Evolutionary conservation across 2,329 filamentous ascomycete species (phyloP).

Genomic region (Bipolaris oryzae): DNA sequence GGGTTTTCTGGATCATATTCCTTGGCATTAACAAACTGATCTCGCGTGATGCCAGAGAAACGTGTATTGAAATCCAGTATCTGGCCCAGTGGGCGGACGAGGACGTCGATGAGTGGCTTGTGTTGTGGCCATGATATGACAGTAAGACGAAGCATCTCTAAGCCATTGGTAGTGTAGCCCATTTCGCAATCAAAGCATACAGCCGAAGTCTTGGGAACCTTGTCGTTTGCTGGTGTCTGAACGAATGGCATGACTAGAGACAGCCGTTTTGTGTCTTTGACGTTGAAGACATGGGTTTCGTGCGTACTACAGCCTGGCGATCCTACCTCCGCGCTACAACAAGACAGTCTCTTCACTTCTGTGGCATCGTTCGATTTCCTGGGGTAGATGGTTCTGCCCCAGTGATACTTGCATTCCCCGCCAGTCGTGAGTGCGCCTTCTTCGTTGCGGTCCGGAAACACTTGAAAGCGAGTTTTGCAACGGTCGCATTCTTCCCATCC

Average conservation of each 20-base stretch:
- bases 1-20: slow-evolving; percentile 37
- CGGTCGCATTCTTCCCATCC: slow-evolving; percentile 91
- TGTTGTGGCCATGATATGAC: slow-evolving; percentile 85
- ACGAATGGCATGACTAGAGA: slow-evolving; percentile 80
- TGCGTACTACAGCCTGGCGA: slow-evolving; percentile 77
- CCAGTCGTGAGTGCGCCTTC: slow-evolving; percentile 78
- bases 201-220: slow-evolving; percentile 56
- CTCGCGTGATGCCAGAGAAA: slow-evolving; percentile 83
- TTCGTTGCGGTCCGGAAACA: slow-evolving; percentile 83
- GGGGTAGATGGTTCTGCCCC: slow-evolving; percentile 67
- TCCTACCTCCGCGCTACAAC: slow-evolving; percentile 78
- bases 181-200: slow-evolving; percentile 97
- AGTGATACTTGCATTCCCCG: slow-evolving; percentile 81
- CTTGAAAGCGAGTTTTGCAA: slow-evolving; percentile 84
- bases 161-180: slow-evolving; percentile 87
- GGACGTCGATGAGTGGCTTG: slow-evolving; percentile 76
- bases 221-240: slow-evolving; percentile 71
- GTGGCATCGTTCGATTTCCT: slow-evolving; percentile 59
- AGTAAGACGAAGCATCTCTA: slow-evolving; percentile 89
- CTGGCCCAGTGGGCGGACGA: slow-evolving; percentile 83
- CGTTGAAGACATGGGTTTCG: slow-evolving; percentile 85
- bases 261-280: slow-evolving; percentile 74
- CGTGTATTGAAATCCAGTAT: slow-evolving; percentile 89
- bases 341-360: slow-evolving; percentile 69
- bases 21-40: slow-evolving; percentile 73